A percentile compares a stretch with the other conserved stretches of the same genome.
Conservation (phyloP, 83 land plant species). For the Picea engelmannii region DNA sequence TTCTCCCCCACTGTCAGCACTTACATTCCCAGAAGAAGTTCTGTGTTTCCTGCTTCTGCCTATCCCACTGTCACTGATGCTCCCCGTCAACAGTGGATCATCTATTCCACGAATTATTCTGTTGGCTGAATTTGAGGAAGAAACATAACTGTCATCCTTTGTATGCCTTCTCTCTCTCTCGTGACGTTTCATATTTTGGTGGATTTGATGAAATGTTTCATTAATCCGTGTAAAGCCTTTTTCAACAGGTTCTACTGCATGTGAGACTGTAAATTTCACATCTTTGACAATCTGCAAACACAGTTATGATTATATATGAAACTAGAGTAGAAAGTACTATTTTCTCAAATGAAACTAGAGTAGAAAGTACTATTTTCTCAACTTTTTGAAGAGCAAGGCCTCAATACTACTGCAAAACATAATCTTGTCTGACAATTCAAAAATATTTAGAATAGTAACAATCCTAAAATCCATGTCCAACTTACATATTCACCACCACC, state of each 20-base stretch:
- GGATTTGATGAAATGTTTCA: constrained; percentile 69
- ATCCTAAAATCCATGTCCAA: neutral
- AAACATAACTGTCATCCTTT: constrained; percentile 81
- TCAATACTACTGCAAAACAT: neutral
- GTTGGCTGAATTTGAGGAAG: constrained; percentile 35
- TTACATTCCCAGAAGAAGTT: constrained; percentile 59
- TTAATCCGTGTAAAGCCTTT: constrained; percentile 80
- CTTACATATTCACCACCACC: constrained; percentile 94
- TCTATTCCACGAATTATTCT: constrained; percentile 87
- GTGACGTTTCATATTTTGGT: constrained; percentile 59
- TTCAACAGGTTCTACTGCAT: constrained; percentile 90
- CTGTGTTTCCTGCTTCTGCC: constrained; percentile 56
- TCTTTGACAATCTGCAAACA: constrained; percentile 79
- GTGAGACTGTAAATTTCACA: constrained; percentile 78
- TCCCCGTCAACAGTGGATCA: constrained; percentile 90
- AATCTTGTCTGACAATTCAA: neutral
- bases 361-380: neutral
- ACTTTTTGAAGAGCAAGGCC: neutral
- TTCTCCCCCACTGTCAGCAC: constrained; percentile 87
- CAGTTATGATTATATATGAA: neutral
- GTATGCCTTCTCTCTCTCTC: constrained; percentile 52
- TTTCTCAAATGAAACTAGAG: neutral
- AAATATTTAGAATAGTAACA: constrained; percentile 8
- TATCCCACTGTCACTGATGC: constrained; percentile 84
- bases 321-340: neutral